Base-by-base conservation (phyloP, 768 basidiomycete species). In the Phylloporus sp. region DNA sequence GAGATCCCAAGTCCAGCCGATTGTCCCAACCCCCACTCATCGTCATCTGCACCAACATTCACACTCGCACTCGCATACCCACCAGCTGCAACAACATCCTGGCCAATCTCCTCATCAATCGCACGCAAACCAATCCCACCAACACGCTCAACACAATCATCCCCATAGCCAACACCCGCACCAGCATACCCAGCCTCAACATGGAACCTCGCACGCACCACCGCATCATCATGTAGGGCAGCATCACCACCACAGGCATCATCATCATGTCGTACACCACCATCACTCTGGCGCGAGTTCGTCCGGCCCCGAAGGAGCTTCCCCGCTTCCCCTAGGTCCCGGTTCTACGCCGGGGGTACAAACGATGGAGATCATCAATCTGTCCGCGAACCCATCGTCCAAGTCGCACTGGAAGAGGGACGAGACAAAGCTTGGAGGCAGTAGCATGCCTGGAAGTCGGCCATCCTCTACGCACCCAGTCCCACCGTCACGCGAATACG, bases 291-390 rank as follows among this genome's bases (percentile, higher is more conserved):
- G 63, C 42, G 20, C 58, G 21, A 50, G 51, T 33, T 57, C 52
- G n/a, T 53, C 64, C 17, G 60, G 63, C 34, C 57, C 60, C 13
- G 55, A 61, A 43, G 57, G 63, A 36, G 42, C 52, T 53, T 48
- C 57, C 44, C 51, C 61, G 64, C 48, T 72, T 71, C 22, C 71
- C 63, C 34, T 69, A 67, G 27, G 61, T 14, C 36, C 71, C 5
- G 70, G 69, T 21, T 61, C 63, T 28, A 63, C 63, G 2, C 71
- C 63, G 26, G 58, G 64, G 40, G 50, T 61, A 23, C 76, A 76
- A 52, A 71, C 73, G 9, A 73, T 77, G 17, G 80, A 81, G 48
- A 66, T 78, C 36, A 76, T 81, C 34, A 79, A 72, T 44, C 62
- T 79, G 11, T 69, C 73, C 29, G 60, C 64, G 18, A 66, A 59